Evolutionary conservation across 768 basidiomycete genomes (phyloP).

Genomic region (Amanita molliuscula): DNA sequence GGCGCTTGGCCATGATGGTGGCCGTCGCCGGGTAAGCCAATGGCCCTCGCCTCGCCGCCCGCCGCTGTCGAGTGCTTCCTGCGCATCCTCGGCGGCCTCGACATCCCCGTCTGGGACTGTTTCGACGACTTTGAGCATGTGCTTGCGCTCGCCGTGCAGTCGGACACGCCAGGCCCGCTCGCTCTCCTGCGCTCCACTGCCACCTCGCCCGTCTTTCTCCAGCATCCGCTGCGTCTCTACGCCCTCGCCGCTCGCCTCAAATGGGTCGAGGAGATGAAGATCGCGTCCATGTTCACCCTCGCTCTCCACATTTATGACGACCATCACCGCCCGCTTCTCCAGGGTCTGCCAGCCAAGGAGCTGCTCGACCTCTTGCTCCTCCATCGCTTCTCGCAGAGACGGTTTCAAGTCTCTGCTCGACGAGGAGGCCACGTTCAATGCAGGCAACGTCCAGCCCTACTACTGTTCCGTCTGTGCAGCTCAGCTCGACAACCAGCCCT

Average conservation of each 20-base stretch:
- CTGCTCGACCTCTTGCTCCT: conserved; percentile 29
- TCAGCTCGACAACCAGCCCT: conserved; percentile 23
- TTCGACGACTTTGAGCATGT: conserved; percentile 30
- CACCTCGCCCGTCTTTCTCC: conserved; percentile 30
- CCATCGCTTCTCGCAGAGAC: conserved; percentile 28
- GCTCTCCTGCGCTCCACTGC: conserved; percentile 31
- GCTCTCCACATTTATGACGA: conserved; percentile 26
- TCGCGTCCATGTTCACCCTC: conserved; percentile 32
- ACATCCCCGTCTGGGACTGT: conserved; percentile 27
- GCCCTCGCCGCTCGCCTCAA: conserved; percentile 31
- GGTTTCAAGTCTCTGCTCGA: conserved; percentile 25
- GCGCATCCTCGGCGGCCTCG: conserved; percentile 30
- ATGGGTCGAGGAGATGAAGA: conserved; percentile 33
- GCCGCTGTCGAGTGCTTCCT: conserved; percentile 26
- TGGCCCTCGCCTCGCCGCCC: not conserved
- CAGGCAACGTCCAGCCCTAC: conserved; percentile 22
- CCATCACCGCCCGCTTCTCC: conserved; percentile 19
- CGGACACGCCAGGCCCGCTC: conserved; percentile 34
- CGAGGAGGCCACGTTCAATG: conserved; percentile 23
- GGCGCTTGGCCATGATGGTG: conserved; percentile 19
- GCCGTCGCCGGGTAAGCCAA: too few species aligned
- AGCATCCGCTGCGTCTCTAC: conserved; percentile 36
- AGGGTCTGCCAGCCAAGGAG: conserved; percentile 21
- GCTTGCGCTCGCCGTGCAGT: conserved; percentile 31
- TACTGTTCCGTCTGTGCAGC: conserved; percentile 23